A percentile compares a stretch with the other conserved stretches of the same genome.
Evolutionary conservation across 805 yeast genomes (phyloP).

Genomic region (Metschnikowia lunata): DNA sequence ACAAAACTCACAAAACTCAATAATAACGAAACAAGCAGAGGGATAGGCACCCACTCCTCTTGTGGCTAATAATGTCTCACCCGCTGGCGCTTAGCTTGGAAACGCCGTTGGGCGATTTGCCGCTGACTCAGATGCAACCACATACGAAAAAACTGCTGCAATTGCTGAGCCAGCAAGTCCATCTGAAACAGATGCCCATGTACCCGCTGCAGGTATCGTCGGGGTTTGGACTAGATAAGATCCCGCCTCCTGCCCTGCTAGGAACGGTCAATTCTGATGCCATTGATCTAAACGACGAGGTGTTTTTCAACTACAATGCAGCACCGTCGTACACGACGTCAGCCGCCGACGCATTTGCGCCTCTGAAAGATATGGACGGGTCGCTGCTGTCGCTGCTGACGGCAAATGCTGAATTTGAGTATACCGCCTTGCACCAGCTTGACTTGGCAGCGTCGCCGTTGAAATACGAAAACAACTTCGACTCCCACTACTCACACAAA

Average conservation of each 20-base stretch:
- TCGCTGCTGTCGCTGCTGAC: slow-evolving; percentile 13
- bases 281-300: slow-evolving; percentile 24
- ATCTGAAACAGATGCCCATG: too few relatives aligned
- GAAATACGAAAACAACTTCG: slow-evolving; percentile 2
- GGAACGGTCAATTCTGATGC: slow-evolving; percentile 16
- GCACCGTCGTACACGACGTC: slow-evolving; percentile 5
- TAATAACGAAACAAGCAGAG: too few relatives aligned
- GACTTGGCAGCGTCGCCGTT: slow-evolving; percentile 8
- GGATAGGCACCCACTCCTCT: too few relatives aligned
- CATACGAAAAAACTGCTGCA: not conserved
- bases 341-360: slow-evolving; percentile 3
- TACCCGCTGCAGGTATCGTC: too few relatives aligned
- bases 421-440: not conserved
- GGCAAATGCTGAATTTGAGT: slow-evolving; percentile 4
- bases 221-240: slow-evolving; percentile 3
- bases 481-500: slow-evolving; percentile 11
- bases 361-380: not conserved
- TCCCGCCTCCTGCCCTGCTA: slow-evolving; percentile 18
- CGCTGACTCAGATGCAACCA: not conserved
- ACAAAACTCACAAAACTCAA: too few relatives aligned
- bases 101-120: not conserved
- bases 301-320: slow-evolving; percentile 19
- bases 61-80: not conserved
- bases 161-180: too few relatives aligned
- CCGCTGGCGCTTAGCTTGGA: not conserved